phyloP scores from a whole-genome alignment of 2,329 filamentous ascomycete genomes.

The Aspergillus sp. region DNA sequence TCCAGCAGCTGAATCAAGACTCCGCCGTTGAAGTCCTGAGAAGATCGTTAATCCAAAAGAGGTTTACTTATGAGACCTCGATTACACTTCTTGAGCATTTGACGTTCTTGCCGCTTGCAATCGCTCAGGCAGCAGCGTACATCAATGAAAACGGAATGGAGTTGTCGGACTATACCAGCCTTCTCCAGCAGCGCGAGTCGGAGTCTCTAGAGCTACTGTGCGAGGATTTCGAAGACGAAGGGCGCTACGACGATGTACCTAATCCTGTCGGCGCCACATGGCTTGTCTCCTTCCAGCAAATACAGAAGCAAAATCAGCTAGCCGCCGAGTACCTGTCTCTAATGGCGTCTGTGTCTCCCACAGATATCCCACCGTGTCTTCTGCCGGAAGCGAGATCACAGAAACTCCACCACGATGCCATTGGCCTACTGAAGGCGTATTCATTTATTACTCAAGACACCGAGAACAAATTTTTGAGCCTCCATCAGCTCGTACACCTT shows the following conservation, averaged over 20 bases:
- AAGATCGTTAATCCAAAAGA: too few relatives aligned
- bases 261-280: conserved; percentile 19
- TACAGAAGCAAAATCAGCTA: conserved; percentile 18
- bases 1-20: too few relatives aligned
- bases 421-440: conserved; percentile 28
- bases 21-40: too few relatives aligned
- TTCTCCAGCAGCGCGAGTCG: conserved; percentile 13
- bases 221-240: conserved; percentile 16
- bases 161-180: conserved; percentile 2
- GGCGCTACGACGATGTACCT: not conserved
- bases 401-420: conserved; percentile 20
- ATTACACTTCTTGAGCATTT: conserved; percentile 28
- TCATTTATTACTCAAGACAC: conserved; percentile 20
- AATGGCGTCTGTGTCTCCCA: conserved; percentile 30
- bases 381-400: conserved; percentile 15
- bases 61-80: conserved; percentile 19
- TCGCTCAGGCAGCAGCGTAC: conserved; percentile 36
- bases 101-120: conserved; percentile 36
- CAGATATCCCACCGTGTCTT: conserved; percentile 31
- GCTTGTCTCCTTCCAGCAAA: conserved; percentile 21
- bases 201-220: conserved; percentile 12
- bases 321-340: conserved; percentile 19
- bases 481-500: conserved; percentile 39
- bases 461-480: conserved; percentile 11
- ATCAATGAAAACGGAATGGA: conserved; percentile 19